These are phyloP conservation scores for Lagenidium sp. DNA, from an alignment of 352 stramenopile genomes.

Conservation along the genomic window DNA sequence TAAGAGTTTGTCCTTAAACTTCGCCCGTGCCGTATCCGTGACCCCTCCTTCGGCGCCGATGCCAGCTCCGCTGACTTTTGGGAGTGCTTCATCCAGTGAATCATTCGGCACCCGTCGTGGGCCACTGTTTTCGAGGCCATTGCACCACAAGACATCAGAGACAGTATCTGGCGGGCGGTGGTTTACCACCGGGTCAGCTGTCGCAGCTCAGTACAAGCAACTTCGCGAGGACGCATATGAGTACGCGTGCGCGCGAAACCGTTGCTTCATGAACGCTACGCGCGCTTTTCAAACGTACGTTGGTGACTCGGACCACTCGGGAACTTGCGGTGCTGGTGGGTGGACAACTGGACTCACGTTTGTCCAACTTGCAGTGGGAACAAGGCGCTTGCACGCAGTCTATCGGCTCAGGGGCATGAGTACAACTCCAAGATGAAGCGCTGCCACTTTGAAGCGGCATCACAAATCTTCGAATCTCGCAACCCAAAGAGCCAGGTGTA, in stretches of 20 bases:
- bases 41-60: constrained; percentile 15
- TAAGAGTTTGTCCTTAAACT: too few relatives aligned
- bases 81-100: too few relatives aligned
- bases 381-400: constrained; percentile 51
- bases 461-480: constrained; percentile 69
- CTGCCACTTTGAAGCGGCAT: constrained; percentile 62
- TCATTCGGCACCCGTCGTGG: too few relatives aligned
- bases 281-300: constrained; percentile 69
- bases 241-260: constrained; percentile 73
- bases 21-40: constrained; percentile 65
- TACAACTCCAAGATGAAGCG: constrained; percentile 84
- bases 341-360: neutral
- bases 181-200: constrained; percentile 49
- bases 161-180: constrained; percentile 30
- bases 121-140: constrained; percentile 13
- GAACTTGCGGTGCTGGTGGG: too few relatives aligned
- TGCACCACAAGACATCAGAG: constrained; percentile 56
- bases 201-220: constrained; percentile 64
- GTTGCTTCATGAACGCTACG: constrained; percentile 84
- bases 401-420: constrained; percentile 73
- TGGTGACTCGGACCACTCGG: too few relatives aligned
- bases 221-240: constrained; percentile 73
- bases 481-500: constrained; percentile 74
- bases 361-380: constrained; percentile 40
- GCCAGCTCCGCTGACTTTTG: too few relatives aligned